Evolutionary conservation across 2,329 filamentous ascomycete genomes (phyloP), one percentile per base, ranked within the genome.

Genomic region (Aschersonia sp.): DNA sequence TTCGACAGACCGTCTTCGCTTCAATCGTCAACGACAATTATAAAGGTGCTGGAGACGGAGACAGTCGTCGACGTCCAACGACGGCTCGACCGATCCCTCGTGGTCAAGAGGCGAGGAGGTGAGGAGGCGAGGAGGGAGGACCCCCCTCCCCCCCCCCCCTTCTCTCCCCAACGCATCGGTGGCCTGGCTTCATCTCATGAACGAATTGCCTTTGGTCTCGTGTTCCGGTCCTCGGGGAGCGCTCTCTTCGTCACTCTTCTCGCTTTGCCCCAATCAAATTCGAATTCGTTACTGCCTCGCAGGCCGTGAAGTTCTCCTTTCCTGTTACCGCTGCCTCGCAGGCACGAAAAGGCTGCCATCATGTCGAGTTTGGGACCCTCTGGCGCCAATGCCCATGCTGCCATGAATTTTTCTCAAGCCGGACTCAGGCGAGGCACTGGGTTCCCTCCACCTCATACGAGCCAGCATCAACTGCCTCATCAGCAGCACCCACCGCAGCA

Each of bases 321-420:
- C 20, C 20, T 20, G 20, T 20, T 2, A 20, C 20, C 20, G 20
- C 32, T 38, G 6, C 10, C 32, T 38, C 32, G 2, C 10, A 10
- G 32, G 32, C 32, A 6, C 32, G 32, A 38, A 38, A 10, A 6
- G 6, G 32, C 10, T 10, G 32, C 50, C 58, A 61, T 54, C 53
- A 74, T 74, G 71, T 72, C 71, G 60, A 65, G 65, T 61, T 62
- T 73, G 60, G 70, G 71, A 55, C 69, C 69, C 54, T 58, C 68
- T 51, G 71, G 70, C 58, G 64, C 72, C 50, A 77, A 74, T 56
- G 63, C 66, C 59, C 74, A 77, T 61, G 64, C 71, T 51, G 72
- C 72, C 61, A 66, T 78, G 55, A 66, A 66, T 56, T 78, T 76
- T 53, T 65, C 72, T 48, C 71, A 73, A 62, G 67, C 70, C 57